phyloP scores from a whole-genome alignment of 805 yeast genomes.

The Sungouiozyma intestinalis region DNA sequence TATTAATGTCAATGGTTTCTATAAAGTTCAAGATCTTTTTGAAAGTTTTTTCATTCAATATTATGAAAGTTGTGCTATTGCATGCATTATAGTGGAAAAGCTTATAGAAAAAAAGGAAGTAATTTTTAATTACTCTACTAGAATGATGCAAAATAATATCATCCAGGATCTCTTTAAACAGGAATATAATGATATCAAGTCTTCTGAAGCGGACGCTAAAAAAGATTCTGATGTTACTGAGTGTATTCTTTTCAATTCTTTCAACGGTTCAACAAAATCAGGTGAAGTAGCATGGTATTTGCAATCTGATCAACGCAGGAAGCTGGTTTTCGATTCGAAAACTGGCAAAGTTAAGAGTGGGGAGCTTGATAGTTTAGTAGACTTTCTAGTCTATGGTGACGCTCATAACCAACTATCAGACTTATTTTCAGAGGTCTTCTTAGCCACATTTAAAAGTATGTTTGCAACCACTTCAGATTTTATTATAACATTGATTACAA shows the following conservation, averaged over 20 bases:
- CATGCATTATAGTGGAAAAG: constrained; percentile 38
- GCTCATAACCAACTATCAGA: constrained; percentile 51
- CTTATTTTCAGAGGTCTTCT: constrained; percentile 37
- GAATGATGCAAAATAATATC: constrained; percentile 67
- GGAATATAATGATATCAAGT: constrained; percentile 30
- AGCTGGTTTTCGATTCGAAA: constrained; percentile 49
- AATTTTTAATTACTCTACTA: constrained; percentile 58
- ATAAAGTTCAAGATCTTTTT: constrained; percentile 23
- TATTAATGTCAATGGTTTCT: constrained; percentile 26
- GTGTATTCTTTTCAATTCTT: not conserved
- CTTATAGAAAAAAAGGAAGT: constrained; percentile 62
- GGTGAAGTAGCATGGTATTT: constrained; percentile 52
- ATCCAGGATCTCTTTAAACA: constrained; percentile 46
- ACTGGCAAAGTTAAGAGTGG: constrained; percentile 71
- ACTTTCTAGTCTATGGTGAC: constrained; percentile 70
- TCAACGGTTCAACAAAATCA: not conserved
- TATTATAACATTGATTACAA: constrained; percentile 43
- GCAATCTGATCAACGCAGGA: constrained; percentile 52
- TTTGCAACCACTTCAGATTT: constrained; percentile 50
- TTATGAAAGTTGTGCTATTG: constrained; percentile 26
- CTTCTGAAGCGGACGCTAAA: constrained; percentile 16
- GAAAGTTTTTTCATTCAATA: constrained; percentile 26
- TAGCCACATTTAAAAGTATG: constrained; percentile 66
- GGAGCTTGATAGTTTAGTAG: constrained; percentile 61
- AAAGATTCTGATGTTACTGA: constrained; percentile 10